A percentile compares a stretch with the other conserved stretches of the same genome.
Evolutionary conservation across 768 basidiomycete genomes (phyloP).

Genomic region (Termitomyces sp.): DNA sequence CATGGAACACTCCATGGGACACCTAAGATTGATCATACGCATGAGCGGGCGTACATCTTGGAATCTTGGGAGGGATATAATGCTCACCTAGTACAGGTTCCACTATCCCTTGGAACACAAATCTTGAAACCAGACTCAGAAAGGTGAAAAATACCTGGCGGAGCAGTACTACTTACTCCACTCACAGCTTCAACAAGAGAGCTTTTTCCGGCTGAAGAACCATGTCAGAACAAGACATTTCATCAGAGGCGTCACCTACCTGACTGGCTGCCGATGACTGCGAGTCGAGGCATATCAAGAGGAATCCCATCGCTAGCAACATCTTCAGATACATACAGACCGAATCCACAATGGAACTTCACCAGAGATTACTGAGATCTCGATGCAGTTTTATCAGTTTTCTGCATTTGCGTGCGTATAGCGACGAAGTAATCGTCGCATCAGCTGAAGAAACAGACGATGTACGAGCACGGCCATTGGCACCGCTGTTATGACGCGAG

Average conservation of each 20-base stretch:
- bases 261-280: slow-evolving; percentile 7
- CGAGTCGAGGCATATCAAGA: slow-evolving; percentile 5
- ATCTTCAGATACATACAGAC: not conserved
- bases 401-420: slow-evolving; percentile 1
- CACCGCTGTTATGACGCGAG: not conserved
- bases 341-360: not conserved
- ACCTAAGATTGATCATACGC: slow-evolving; percentile 23
- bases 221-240: not conserved
- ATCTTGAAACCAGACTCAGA: slow-evolving; percentile 30
- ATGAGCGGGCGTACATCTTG: not conserved
- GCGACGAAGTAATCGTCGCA: not conserved
- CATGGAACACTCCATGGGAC: slow-evolving; percentile 50
- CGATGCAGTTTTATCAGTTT: slow-evolving; percentile 5
- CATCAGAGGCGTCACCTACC: not conserved
- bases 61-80: not conserved
- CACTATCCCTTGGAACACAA: slow-evolving; percentile 54
- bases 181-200: slow-evolving; percentile 1
- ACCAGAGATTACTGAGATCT: not conserved
- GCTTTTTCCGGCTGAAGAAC: slow-evolving; percentile 5
- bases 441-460: not conserved
- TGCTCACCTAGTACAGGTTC: slow-evolving; percentile 49
- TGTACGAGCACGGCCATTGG: not conserved
- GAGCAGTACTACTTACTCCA: not conserved
- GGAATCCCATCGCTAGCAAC: not conserved
- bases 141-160: not conserved